phyloP scores from a whole-genome alignment of 2,329 filamentous ascomycete species.

The Fusarium decemcellulare region DNA sequence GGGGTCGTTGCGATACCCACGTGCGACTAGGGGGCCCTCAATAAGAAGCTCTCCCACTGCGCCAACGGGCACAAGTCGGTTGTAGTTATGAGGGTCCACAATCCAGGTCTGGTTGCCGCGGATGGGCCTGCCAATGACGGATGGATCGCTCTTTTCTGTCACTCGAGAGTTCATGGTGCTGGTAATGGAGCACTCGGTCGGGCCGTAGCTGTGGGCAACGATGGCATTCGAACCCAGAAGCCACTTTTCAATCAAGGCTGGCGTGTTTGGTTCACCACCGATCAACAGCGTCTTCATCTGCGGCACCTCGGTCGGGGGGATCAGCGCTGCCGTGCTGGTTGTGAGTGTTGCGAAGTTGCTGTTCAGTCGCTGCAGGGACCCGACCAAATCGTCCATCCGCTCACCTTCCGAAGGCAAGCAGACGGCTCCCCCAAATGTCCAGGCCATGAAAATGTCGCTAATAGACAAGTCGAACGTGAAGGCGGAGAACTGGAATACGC shows the following conservation, averaged over 20 bases:
- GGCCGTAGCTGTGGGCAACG: background rate
- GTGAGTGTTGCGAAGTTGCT: background rate
- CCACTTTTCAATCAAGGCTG: slow-evolving; percentile 4
- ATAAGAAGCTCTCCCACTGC: slow-evolving; percentile 3
- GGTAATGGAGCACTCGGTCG: background rate
- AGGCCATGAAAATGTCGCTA: background rate
- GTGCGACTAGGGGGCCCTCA: background rate
- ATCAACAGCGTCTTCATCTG: slow-evolving; percentile 1
- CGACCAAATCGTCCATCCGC: slow-evolving; percentile 1
- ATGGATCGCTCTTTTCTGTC: background rate
- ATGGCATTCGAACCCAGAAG: slow-evolving; percentile 1
- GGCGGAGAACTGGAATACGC: background rate
- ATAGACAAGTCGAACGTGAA: background rate
- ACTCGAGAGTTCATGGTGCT: background rate
- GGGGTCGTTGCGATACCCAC: slow-evolving; percentile 1
- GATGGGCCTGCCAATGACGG: slow-evolving; percentile 2
- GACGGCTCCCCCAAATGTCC: slow-evolving; percentile 1
- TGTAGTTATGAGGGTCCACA: background rate
- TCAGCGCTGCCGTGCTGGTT: background rate
- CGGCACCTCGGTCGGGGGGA: background rate
- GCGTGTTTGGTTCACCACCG: background rate
- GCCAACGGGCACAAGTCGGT: slow-evolving; percentile 1
- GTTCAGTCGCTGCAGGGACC: slow-evolving; percentile 1
- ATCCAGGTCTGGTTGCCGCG: slow-evolving; percentile 1
- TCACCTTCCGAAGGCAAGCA: background rate